Conservation (phyloP, 208 protist genomes). For the Crithidia expoeki region DNA sequence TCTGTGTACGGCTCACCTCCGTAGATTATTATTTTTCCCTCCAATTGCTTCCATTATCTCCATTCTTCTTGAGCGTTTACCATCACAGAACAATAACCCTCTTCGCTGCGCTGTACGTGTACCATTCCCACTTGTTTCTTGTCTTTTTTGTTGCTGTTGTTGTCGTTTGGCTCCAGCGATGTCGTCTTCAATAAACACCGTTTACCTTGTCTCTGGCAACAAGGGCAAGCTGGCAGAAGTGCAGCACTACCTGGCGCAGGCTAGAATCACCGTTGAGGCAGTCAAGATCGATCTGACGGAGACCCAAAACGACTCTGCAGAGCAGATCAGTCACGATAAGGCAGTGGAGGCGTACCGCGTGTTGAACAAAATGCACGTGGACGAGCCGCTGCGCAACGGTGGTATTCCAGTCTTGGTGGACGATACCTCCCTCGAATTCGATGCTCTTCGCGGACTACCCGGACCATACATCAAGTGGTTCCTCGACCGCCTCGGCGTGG, state of each 20-base stretch:
- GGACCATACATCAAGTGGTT: constrained; percentile 99
- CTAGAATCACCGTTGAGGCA: constrained; percentile 51
- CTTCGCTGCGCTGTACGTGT: too few species aligned
- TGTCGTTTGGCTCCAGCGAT: constrained; percentile 13
- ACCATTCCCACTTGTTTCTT: constrained; percentile 3
- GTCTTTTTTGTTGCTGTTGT: constrained; percentile 14
- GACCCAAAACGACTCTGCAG: constrained; percentile 92
- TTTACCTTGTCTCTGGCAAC: constrained; percentile 96
- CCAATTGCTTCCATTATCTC: too few species aligned
- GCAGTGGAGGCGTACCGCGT: constrained; percentile 84
- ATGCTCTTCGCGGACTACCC: constrained; percentile 94
- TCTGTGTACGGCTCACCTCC: too few species aligned
- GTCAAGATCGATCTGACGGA: constrained; percentile 91
- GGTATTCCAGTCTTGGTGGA: constrained; percentile 90
- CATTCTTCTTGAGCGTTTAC: too few species aligned
- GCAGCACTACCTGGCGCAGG: constrained; percentile 62
- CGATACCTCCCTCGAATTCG: constrained; percentile 98
- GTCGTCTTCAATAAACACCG: constrained; percentile 26
- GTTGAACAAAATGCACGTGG: constrained; percentile 36
- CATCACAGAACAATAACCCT: too few species aligned
- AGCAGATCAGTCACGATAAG: constrained; percentile 94
- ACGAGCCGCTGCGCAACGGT: constrained; percentile 22
- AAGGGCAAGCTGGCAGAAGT: constrained; percentile 97
- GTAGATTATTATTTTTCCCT: too few species aligned
- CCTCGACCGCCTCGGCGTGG: constrained; percentile 89